These are phyloP conservation scores for Betula pendula DNA, from an alignment of 306 rosid species.

Conservation along the genomic window DNA sequence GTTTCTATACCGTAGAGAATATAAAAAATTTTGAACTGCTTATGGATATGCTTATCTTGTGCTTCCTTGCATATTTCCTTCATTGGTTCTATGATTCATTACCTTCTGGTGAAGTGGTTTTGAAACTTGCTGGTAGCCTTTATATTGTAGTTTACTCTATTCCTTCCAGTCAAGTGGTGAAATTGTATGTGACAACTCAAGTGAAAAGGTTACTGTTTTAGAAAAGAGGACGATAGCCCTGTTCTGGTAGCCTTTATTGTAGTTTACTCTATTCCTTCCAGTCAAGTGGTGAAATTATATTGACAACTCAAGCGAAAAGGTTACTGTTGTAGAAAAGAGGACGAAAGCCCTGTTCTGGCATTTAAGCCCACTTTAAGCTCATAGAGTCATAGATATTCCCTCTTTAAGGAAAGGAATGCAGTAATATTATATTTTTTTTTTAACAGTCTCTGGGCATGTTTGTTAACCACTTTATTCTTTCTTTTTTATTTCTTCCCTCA, in stretches of 20 bases:
- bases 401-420: not conserved
- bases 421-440: not conserved
- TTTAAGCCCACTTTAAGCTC: not conserved
- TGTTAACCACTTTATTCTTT: too few relatives aligned
- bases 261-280: not conserved
- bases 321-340: not conserved
- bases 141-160: not conserved
- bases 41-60: not conserved
- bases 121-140: not conserved
- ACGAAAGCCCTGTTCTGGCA: not conserved
- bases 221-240: not conserved
- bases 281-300: not conserved
- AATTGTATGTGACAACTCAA: not conserved
- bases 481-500: too few relatives aligned
- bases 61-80: not conserved
- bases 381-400: too few relatives aligned
- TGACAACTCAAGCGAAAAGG: not conserved
- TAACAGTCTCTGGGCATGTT: too few relatives aligned
- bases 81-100: not conserved
- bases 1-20: conserved; percentile 16
- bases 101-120: not conserved
- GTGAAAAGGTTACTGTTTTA: not conserved
- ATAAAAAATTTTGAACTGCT: not conserved
- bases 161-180: not conserved
- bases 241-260: conserved; percentile 1